Evolutionary conservation across 306 rosid species (phyloP).

Genomic region (Begonia fuchsioides): DNA sequence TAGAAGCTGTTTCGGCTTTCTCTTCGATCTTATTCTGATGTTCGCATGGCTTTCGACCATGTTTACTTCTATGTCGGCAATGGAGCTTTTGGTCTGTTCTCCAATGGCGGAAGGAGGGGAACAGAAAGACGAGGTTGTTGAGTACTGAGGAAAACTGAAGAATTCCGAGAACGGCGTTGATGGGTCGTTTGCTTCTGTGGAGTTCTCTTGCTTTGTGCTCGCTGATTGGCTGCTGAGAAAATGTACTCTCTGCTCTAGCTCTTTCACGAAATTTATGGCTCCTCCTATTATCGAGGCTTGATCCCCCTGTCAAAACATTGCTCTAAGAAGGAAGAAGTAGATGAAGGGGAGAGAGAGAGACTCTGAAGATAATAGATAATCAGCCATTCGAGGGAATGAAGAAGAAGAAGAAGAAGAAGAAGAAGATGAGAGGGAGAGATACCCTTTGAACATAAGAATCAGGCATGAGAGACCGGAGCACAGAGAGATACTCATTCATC

Average conservation of each 20-base stretch:
- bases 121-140: slow-evolving; percentile 19
- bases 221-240: slow-evolving; percentile 32
- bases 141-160: slow-evolving; percentile 78
- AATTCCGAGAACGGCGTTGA: slow-evolving; percentile 65
- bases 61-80: slow-evolving; percentile 78
- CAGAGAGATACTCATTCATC: slow-evolving; percentile 90
- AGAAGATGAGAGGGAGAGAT: slow-evolving; percentile 6
- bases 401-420: no score
- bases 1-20: slow-evolving; percentile 54
- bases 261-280: slow-evolving; percentile 82
- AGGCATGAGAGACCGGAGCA: slow-evolving; percentile 81
- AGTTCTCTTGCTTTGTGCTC: background rate
- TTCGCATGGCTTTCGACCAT: slow-evolving; percentile 94
- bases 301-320: slow-evolving; percentile 41
- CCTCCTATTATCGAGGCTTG: slow-evolving; percentile 94
- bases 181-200: background rate
- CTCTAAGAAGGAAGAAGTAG: background rate
- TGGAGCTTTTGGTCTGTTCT: slow-evolving; percentile 11
- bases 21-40: slow-evolving; percentile 60
- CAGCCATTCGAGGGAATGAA: background rate
- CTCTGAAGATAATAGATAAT: background rate
- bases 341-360: no score
- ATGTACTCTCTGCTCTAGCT: slow-evolving; percentile 73
- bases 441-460: slow-evolving; percentile 91
- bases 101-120: slow-evolving; percentile 16